Percentiles rank a stretch among this genome's conserved stretches.
Conservation (phyloP, 768 basidiomycete genomes). For the Austroboletus eburneus region DNA sequence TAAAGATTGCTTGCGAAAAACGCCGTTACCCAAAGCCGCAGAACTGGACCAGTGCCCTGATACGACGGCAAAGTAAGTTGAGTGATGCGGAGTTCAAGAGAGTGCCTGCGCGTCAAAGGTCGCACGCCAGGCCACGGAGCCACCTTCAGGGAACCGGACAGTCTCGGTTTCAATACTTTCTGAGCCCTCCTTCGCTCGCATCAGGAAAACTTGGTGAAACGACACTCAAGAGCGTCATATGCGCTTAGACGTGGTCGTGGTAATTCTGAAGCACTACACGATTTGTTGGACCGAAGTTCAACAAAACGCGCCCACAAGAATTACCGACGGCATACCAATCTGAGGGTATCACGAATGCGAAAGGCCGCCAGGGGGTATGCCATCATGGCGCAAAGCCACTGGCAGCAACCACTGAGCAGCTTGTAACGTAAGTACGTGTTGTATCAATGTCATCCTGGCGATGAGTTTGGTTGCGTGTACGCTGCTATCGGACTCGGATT, state of each 20-base stretch:
- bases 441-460: too few relatives aligned
- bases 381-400: too few relatives aligned
- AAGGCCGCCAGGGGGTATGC: too few relatives aligned
- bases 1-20: not conserved
- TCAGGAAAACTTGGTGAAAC: slow-evolving; percentile 4
- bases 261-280: too few relatives aligned
- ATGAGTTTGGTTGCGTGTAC: too few relatives aligned
- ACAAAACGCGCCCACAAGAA: too few relatives aligned
- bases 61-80: not conserved
- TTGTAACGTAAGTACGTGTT: too few relatives aligned
- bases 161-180: not conserved
- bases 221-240: slow-evolving; percentile 8
- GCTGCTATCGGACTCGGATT: too few relatives aligned
- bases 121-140: slow-evolving; percentile 22
- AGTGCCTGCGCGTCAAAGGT: slow-evolving; percentile 22
- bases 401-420: too few relatives aligned
- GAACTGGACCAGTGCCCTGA: slow-evolving; percentile 30
- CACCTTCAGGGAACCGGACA: slow-evolving; percentile 27
- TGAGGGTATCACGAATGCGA: too few relatives aligned
- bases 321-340: too few relatives aligned
- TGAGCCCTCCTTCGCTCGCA: not conserved
- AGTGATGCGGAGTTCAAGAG: not conserved
- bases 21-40: slow-evolving; percentile 31
- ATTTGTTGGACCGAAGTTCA: not conserved
- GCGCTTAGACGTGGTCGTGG: not conserved